phyloP scores from a whole-genome alignment of 2,329 filamentous ascomycete genomes.

The Fusarium armeniacum region DNA sequence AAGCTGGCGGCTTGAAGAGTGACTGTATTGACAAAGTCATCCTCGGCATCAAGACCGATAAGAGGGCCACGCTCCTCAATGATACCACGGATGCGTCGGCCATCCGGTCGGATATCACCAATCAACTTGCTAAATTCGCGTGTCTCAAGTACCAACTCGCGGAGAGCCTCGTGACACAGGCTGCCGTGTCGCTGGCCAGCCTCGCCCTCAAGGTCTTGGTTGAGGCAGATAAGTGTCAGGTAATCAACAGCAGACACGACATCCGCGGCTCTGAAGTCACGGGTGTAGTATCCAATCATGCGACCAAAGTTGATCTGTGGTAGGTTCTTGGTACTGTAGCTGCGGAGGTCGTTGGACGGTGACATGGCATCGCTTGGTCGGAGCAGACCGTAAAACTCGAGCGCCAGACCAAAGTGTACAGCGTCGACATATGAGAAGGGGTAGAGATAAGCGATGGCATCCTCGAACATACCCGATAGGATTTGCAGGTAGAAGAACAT shows the following conservation, averaged over 20 bases:
- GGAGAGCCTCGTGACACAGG: constrained; percentile 91
- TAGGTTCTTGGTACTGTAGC: constrained; percentile 75
- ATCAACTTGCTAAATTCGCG: constrained; percentile 94
- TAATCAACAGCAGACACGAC: constrained; percentile 94
- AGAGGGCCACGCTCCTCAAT: constrained; percentile 88
- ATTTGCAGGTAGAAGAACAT: constrained; percentile 96
- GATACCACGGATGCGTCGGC: constrained; percentile 84
- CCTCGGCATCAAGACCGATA: constrained; percentile 83
- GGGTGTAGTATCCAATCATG: constrained; percentile 94
- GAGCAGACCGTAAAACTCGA: constrained; percentile 90
- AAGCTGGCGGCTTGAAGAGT: constrained; percentile 92
- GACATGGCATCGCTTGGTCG: constrained; percentile 86
- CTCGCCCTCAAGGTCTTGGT: constrained; percentile 82
- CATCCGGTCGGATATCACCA: constrained; percentile 90
- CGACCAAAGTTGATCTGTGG: constrained; percentile 94
- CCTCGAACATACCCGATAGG: constrained; percentile 92
- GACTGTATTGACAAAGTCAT: constrained; percentile 91
- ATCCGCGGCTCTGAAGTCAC: constrained; percentile 92
- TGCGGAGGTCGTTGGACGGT: constrained; percentile 78
- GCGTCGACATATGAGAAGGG: constrained; percentile 92
- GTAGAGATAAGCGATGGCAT: constrained; percentile 92
- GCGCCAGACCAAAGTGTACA: constrained; percentile 91
- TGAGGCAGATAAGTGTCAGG: constrained; percentile 90
- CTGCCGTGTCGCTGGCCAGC: constrained; percentile 81
- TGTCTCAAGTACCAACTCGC: constrained; percentile 95